Evolutionary conservation across 345 rosid species (phyloP), one percentile per base, ranked within the genome.

Genomic region (Citrus unshiu): DNA sequence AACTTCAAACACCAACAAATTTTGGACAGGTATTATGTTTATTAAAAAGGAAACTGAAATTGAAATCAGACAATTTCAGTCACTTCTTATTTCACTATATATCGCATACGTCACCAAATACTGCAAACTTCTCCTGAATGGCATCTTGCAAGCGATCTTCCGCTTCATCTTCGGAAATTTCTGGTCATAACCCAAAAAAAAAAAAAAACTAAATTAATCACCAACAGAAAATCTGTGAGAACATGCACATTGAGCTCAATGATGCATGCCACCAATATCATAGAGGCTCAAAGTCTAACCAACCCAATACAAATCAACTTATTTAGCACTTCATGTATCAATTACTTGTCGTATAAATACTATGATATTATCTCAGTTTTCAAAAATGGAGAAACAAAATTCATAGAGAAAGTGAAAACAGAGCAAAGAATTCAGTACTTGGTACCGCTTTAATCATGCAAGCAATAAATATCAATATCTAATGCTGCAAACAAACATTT

Each of bases 81-180:
- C 57, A 60, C 72, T 76, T 73, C 64, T 68, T 70, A 66, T 81
- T 51, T 72, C 76, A 78, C 40, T 65, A 70, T 18, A 51, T 21
- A 60, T 72, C 74, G 85, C 98, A 77, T 85, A 96, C 98, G 89
- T 96, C 98, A 80, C 99, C 98, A 91, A 96, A 92, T 72, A 93
- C 91, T 22, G 98, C 87, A 91, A 94, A 96, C 81, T 91, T 96
- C 83, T 96, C 99, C 88, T 96, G 98, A 80, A 96, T 93, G 77
- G 97, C 99, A 75, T 88, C 93, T 88, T 96, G 99, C 72, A 96
- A 85, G 78, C 79, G 94, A 75, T 94, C 91, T 93, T 96, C 99
- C 19, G 98, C 98, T 87, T 96, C 99, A 80, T 91, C 98, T 86
- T 94, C 98, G 9, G 99, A 93, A 73, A 94, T 94, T 90, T 94